Percentiles rank a stretch among this genome's conserved stretches.
Evolutionary conservation across 768 basidiomycete species (phyloP).

Genomic region (Amanita subjunquillea): DNA sequence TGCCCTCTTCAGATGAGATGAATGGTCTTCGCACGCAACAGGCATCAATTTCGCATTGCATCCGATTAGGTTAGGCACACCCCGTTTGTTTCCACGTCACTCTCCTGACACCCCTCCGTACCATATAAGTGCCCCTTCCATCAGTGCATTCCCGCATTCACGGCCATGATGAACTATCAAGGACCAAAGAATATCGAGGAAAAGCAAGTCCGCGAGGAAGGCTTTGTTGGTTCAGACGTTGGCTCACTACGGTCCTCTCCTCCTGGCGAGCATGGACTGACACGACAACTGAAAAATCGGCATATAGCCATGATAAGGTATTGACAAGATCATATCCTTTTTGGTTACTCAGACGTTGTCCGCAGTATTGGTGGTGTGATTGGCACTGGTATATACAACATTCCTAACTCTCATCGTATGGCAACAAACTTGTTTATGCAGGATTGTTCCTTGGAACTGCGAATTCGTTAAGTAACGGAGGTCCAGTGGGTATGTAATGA

Average conservation of each 20-base stretch:
- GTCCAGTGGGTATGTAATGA: conserved; percentile 47
- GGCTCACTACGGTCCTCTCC: conserved; percentile 12
- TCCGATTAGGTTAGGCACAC: too few relatives aligned
- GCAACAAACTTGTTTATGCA: conserved; percentile 11
- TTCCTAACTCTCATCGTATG: not conserved
- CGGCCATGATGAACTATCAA: not conserved
- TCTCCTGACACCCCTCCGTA: not conserved
- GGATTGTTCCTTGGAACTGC: conserved; percentile 67
- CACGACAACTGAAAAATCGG: conserved; percentile 62
- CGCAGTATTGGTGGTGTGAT: conserved; percentile 53
- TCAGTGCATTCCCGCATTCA: not conserved
- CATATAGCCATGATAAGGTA: conserved; percentile 80
- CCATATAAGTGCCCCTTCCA: not conserved
- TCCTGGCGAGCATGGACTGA: conserved; percentile 19
- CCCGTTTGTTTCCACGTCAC: too few relatives aligned
- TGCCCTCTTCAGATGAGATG: too few relatives aligned
- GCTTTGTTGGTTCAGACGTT: conserved; percentile 23
- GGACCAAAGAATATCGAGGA: conserved; percentile 9
- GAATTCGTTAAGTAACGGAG: conserved; percentile 36
- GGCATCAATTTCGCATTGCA: too few relatives aligned
- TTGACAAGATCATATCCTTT: not conserved
- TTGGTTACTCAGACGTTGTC: conserved; percentile 1
- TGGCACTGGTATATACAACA: conserved; percentile 37
- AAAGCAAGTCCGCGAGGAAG: conserved; percentile 17
- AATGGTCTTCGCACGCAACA: too few relatives aligned